Evolutionary conservation across 371 early-diverging fungal genomes (phyloP).

Genomic region (Sporodiniella umbellata): DNA sequence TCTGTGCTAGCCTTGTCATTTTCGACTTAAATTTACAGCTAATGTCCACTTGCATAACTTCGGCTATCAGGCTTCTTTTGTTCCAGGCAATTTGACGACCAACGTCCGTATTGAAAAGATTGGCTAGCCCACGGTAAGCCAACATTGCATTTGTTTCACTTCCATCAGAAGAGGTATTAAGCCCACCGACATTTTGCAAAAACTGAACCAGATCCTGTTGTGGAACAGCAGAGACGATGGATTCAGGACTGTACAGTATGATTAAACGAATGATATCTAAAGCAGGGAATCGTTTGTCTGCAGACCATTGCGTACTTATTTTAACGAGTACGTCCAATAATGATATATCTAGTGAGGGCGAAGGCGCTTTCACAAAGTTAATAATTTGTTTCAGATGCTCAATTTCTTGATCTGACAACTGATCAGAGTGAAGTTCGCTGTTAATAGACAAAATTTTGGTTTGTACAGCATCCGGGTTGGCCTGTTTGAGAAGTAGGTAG

Average conservation of each 20-base stretch:
- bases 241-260: conserved; percentile 48
- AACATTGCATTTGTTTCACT: conserved; percentile 70
- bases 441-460: conserved; percentile 75
- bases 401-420: conserved; percentile 37
- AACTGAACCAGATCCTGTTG: conserved; percentile 23
- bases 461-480: conserved; percentile 69
- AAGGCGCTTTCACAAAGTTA: conserved; percentile 39
- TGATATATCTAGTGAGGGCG: conserved; percentile 10
- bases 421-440: conserved; percentile 14
- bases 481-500: conserved; percentile 66
- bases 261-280: conserved; percentile 81
- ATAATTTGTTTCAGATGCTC: conserved; percentile 28
- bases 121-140: conserved; percentile 59
- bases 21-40: conserved; percentile 27
- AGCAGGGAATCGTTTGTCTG: conserved; percentile 73
- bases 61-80: conserved; percentile 11
- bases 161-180: conserved; percentile 3
- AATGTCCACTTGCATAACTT: conserved; percentile 27
- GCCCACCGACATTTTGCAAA: conserved; percentile 27
- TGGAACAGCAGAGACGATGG: conserved; percentile 16
- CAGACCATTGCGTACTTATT: conserved; percentile 58
- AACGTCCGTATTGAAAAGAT: conserved; percentile 48
- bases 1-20: conserved; percentile 30
- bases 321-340: conserved; percentile 33
- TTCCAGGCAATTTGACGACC: conserved; percentile 47